Conservation (phyloP, 139 green algal genomes). For the Coccomyxa sp. region DNA sequence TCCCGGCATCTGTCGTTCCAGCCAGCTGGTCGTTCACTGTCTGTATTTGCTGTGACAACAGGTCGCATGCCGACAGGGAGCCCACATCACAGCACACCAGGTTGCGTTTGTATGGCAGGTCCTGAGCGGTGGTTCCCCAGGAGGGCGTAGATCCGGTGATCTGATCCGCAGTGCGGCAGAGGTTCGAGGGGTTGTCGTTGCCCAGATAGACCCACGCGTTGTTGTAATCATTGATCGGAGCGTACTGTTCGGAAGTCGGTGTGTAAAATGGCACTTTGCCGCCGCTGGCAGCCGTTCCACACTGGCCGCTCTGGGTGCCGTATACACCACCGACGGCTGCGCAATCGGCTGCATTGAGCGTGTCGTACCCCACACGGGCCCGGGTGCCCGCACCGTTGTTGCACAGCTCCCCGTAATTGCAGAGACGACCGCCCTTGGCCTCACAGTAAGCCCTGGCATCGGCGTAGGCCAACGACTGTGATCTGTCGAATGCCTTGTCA, state of each 20-base stretch:
- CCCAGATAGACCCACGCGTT: neutral
- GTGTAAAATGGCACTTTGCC: neutral
- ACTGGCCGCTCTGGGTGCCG: neutral
- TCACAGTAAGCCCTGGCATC: neutral
- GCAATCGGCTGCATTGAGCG: neutral
- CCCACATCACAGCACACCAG: neutral
- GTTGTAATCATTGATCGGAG: neutral
- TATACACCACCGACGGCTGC: neutral
- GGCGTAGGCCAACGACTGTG: neutral
- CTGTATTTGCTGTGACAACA: conserved; percentile 1
- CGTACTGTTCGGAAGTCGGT: neutral
- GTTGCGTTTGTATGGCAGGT: neutral
- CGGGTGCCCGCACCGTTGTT: neutral
- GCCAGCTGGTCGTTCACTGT: neutral
- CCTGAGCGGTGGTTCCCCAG: neutral
- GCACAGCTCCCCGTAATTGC: neutral
- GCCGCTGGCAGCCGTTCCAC: neutral
- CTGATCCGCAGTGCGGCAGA: neutral
- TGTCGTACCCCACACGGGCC: neutral
- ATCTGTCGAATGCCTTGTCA: neutral
- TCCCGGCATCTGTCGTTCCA: neutral
- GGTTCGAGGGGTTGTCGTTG: neutral
- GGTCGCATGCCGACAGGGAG: neutral
- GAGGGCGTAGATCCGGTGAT: neutral
- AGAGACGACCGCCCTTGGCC: neutral